A percentile compares a stretch with the other conserved stretches of the same genome.
phyloP scores from a whole-genome alignment of 257 asterid genomes.

The Jasminum sambac region DNA sequence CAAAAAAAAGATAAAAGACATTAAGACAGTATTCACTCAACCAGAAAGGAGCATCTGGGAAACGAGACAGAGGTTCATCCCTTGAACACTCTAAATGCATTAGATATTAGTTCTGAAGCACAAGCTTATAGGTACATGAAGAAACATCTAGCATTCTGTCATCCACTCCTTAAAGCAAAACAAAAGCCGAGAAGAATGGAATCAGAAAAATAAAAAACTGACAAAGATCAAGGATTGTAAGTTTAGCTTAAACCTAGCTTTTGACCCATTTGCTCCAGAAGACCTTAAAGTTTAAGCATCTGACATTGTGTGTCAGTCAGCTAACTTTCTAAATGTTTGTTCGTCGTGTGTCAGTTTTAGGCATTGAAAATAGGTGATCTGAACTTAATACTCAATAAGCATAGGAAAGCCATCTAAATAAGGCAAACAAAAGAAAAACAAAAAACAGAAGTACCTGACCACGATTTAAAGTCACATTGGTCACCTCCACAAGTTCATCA shows the following conservation, averaged over 20 bases:
- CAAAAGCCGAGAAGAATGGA: background rate
- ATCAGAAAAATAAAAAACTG: slow-evolving; percentile 1
- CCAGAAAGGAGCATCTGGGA: slow-evolving; percentile 1
- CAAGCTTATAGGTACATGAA: slow-evolving; percentile 4
- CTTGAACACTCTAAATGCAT: slow-evolving; percentile 1
- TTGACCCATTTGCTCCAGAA: slow-evolving; percentile 12
- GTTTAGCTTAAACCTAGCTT: slow-evolving; percentile 11
- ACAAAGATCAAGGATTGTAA: background rate
- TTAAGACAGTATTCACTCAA: background rate
- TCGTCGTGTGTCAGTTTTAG: slow-evolving; percentile 1
- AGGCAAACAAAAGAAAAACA: slow-evolving; percentile 14
- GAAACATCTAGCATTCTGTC: background rate
- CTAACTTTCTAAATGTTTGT: slow-evolving; percentile 16
- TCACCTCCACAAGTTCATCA: slow-evolving; percentile 92
- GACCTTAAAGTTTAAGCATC: slow-evolving; percentile 12
- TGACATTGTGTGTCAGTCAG: slow-evolving; percentile 2
- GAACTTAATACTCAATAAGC: background rate
- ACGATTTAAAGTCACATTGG: slow-evolving; percentile 47
- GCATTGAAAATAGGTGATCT: slow-evolving; percentile 8
- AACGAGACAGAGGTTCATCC: slow-evolving; percentile 7
- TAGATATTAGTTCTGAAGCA: slow-evolving; percentile 16
- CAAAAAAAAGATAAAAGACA: background rate
- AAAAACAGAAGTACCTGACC: slow-evolving; percentile 70
- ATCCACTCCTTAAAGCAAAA: background rate
- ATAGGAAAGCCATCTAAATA: slow-evolving; percentile 8